phyloP scores from a whole-genome alignment of 495 filamentous ascomycete species.

The Neurospora sp. region DNA sequence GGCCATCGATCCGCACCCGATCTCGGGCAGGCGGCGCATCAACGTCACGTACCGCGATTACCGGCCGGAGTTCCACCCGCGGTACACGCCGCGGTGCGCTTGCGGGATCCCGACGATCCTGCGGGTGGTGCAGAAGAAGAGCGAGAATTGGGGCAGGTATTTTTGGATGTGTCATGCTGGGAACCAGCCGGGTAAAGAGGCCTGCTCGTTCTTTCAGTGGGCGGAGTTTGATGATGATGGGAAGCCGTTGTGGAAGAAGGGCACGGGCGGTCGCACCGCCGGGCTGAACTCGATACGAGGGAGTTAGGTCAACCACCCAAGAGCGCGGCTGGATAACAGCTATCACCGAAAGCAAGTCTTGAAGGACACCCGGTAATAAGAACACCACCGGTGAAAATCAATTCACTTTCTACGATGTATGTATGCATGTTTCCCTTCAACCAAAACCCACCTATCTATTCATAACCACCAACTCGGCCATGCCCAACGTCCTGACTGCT shows the following conservation, averaged over 20 bases:
- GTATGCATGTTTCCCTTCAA: not conserved
- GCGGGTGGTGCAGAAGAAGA: conserved; percentile 67
- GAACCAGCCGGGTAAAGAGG: conserved; percentile 62
- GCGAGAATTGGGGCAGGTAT: conserved; percentile 65
- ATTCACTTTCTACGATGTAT: not conserved
- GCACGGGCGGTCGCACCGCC: not conserved
- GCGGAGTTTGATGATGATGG: conserved; percentile 84
- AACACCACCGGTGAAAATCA: not conserved
- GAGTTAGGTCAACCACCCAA: not conserved
- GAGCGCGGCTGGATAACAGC: not conserved
- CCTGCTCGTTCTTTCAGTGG: conserved; percentile 81
- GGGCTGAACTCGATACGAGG: not conserved
- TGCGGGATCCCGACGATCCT: conserved; percentile 66
- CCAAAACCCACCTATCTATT: not conserved
- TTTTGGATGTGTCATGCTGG: conserved; percentile 92
- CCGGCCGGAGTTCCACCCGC: conserved; percentile 62
- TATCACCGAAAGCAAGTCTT: not conserved
- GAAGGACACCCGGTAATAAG: not conserved
- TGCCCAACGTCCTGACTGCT: not conserved
- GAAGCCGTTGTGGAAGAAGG: conserved; percentile 53
- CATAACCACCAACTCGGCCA: not conserved
- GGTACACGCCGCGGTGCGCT: conserved; percentile 49
- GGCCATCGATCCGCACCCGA: conserved; percentile 69
- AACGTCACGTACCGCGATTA: conserved; percentile 94
- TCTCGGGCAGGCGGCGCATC: conserved; percentile 69